Base-by-base conservation (phyloP, 805 yeast genomes). In the Saccharomycopsis capsularis region DNA sequence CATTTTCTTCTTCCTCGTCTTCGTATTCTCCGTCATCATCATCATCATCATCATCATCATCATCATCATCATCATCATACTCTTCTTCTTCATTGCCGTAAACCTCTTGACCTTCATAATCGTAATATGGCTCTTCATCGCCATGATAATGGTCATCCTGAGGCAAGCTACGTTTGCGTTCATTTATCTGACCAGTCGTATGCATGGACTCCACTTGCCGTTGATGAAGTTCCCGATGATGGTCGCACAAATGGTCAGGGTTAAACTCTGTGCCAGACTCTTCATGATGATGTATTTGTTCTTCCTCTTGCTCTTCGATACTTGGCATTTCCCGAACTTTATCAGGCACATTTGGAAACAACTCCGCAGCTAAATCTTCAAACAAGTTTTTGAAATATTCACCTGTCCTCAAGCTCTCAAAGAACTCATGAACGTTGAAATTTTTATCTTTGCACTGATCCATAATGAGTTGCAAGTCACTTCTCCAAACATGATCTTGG, bases 1-100 rank as follows among this genome's bases (percentile, higher is more conserved):
- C 75, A 50, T 69, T n/a, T 24, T 27, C 23, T 4, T 42, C 46
- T 4, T 39, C 35, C 2, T 24, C 44, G 6, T 11, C 7, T n/a
- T 30, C 34, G 15, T 29, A 6, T 18, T 36, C 38, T 23, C 7
- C 21, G 7, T 30, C 27, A 15, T 23, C 16, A 9, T 23, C 37
- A 29, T 27, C 39, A 7, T 11, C 15, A 22, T 18, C 37, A 9
- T 43, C 47, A 2, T 39, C 24, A 6, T 9, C 38, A n/a, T 32
- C 27, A 3, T 34, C 38, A 7, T 9, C 30, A 3, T 42, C 47
- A 22, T 43, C 40, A 29, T 42, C 37, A 2, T 39, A 6, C 13
- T 22, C 44, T 29, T 47, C 24, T 5, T 42, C 51, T 24, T 50
- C 37, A 27, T 46, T 32, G 18, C 36, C 40, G 47, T 48, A 42